Conservation (phyloP, 148 eudicot species). For the Camellia lanceoleosa region DNA sequence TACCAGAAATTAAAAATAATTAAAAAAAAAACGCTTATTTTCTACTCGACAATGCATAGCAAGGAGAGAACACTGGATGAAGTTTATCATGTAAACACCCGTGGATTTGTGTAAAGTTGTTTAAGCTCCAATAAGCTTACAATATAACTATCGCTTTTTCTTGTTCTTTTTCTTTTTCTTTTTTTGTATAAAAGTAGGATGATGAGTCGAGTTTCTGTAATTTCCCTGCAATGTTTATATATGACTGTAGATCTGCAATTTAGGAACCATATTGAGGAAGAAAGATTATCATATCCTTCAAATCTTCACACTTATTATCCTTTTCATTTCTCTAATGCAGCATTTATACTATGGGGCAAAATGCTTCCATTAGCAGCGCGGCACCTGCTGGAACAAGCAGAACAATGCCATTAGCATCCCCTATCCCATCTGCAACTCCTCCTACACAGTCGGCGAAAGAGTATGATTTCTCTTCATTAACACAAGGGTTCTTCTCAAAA, state of each 20-base stretch:
- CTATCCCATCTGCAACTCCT: conserved; percentile 32
- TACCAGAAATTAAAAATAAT: too few species aligned
- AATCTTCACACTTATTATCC: neutral
- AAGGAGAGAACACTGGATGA: too few species aligned
- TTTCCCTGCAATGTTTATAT: neutral
- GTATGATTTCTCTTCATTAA: conserved; percentile 79
- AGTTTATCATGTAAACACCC: too few species aligned
- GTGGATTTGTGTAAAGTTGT: too few species aligned
- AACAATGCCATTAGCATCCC: conserved; percentile 32
- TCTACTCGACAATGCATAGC: too few species aligned
- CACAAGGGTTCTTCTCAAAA: conserved; percentile 83
- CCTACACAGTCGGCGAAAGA: conserved; percentile 52
- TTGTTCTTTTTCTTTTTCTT: neutral
- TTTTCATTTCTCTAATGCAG: conserved; percentile 30
- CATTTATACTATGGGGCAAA: conserved; percentile 48
- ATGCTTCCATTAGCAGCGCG: conserved; percentile 46
- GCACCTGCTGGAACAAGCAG: conserved; percentile 38
- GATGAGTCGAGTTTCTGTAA: neutral
- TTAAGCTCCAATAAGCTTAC: too few species aligned
- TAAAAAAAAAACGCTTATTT: too few species aligned
- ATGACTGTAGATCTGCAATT: neutral
- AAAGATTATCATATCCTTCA: neutral
- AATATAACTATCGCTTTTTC: too few species aligned
- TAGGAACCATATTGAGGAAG: neutral
- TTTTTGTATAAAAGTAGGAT: neutral